Evolutionary conservation across 2,329 filamentous ascomycete genomes (phyloP).

Genomic region (Sordariomycetes sp.): DNA sequence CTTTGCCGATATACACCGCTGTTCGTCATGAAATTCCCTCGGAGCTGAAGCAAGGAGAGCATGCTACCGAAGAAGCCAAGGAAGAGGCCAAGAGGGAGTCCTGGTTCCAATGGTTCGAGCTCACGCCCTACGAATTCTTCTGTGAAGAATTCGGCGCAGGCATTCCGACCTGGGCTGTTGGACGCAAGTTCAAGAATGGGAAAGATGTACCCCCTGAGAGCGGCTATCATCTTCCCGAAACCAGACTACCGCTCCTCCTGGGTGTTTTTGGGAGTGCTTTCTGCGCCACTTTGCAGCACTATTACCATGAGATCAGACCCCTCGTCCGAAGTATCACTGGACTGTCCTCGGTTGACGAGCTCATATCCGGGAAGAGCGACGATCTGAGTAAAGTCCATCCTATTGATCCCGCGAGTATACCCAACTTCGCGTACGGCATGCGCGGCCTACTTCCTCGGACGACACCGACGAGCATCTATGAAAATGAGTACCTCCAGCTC

Average conservation of each 20-base stretch:
- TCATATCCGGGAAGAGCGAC: slow-evolving; percentile 74
- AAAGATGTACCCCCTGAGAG: slow-evolving; percentile 40
- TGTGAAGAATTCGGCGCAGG: slow-evolving; percentile 87
- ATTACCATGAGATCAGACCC: slow-evolving; percentile 89
- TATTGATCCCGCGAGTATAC: slow-evolving; percentile 82
- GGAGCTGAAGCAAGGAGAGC: slow-evolving; percentile 32
- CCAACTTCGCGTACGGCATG: slow-evolving; percentile 84
- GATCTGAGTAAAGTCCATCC: slow-evolving; percentile 89
- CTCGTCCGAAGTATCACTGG: slow-evolving; percentile 66
- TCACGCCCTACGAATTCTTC: slow-evolving; percentile 90
- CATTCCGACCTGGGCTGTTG: slow-evolving; percentile 91
- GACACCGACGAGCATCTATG: slow-evolving; percentile 68
- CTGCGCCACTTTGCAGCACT: slow-evolving; percentile 90
- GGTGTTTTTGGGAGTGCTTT: slow-evolving; percentile 97
- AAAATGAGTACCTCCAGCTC: slow-evolving; percentile 62
- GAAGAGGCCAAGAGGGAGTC: slow-evolving; percentile 53
- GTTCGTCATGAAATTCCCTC: slow-evolving; percentile 89
- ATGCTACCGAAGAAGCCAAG: slow-evolving; percentile 35
- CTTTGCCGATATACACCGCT: slow-evolving; percentile 89
- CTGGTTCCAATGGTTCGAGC: slow-evolving; percentile 98
- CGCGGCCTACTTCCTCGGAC: slow-evolving; percentile 63
- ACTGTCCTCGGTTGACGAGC: slow-evolving; percentile 66
- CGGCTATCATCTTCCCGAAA: slow-evolving; percentile 68
- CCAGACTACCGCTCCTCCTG: slow-evolving; percentile 74
- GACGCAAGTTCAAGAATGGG: slow-evolving; percentile 71